phyloP scores from a whole-genome alignment of 352 stramenopile species.

The Hyphochytrium catenoides region DNA sequence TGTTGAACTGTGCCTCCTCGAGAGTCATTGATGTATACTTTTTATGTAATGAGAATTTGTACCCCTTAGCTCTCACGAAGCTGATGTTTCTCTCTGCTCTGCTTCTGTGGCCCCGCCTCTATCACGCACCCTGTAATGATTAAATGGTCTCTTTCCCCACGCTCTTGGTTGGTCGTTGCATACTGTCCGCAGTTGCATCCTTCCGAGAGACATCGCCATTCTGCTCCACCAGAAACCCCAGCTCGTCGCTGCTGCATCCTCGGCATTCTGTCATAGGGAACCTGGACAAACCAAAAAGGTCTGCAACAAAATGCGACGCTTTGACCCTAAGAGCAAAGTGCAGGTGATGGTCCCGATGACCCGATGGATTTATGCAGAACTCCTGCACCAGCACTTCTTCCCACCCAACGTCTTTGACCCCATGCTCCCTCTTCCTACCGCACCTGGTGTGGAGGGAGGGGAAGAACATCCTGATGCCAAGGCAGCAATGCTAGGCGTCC shows the following conservation, averaged over 20 bases:
- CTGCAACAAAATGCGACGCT: conserved; percentile 25
- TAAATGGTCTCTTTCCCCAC: no score
- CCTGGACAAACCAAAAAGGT: conserved; percentile 16
- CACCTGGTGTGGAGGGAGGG: no score
- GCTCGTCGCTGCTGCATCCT: conserved; percentile 21
- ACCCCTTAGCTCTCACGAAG: no score
- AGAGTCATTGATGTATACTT: no score
- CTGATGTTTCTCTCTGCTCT: no score
- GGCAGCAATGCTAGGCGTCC: conserved; percentile 35
- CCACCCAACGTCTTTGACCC: conserved; percentile 26
- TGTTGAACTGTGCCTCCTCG: no score
- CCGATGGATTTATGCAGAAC: conserved; percentile 48
- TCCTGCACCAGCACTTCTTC: conserved; percentile 45
- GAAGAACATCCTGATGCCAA: conserved; percentile 12
- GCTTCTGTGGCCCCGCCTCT: no score
- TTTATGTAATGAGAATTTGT: no score
- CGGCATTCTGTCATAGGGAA: conserved; percentile 45
- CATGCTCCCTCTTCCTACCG: conserved; percentile 1
- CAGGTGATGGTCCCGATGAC: conserved; percentile 28
- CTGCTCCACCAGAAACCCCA: conserved; percentile 14
- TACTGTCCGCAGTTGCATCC: no score
- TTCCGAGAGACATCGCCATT: conserved; percentile 14
- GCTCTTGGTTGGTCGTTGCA: no score
- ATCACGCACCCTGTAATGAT: no score
- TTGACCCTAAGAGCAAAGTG: conserved; percentile 12